phyloP scores from a whole-genome alignment of 164 flowering plant genomes.

The Annona squamosa region DNA sequence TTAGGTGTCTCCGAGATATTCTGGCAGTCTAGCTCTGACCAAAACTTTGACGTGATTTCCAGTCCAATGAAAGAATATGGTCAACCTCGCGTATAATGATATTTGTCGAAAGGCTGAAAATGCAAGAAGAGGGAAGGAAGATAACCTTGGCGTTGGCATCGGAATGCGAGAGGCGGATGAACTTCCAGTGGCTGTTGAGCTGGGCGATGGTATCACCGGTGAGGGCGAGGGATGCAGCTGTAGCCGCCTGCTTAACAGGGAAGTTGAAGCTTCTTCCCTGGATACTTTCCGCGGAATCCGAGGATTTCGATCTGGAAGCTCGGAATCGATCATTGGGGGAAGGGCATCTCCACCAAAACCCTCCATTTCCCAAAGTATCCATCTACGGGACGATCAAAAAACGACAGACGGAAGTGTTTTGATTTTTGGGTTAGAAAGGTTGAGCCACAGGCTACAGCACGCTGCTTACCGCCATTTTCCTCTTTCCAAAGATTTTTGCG shows the following conservation, averaged over 20 bases:
- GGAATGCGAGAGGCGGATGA: conserved; percentile 9
- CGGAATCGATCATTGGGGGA: conserved; percentile 10
- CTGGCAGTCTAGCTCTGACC: background rate
- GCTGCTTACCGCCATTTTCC: too few species aligned
- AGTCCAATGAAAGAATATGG: background rate
- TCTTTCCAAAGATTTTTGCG: too few species aligned
- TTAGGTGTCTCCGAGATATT: background rate
- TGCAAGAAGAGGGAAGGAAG: background rate
- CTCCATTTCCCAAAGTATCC: conserved; percentile 32
- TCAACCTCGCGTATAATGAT: background rate
- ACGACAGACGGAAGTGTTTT: background rate
- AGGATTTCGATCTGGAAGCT: conserved; percentile 19
- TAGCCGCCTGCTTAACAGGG: conserved; percentile 64
- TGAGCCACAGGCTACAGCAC: too few species aligned
- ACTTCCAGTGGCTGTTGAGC: conserved; percentile 33
- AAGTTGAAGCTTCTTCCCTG: conserved; percentile 34
- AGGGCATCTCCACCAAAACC: conserved; percentile 39
- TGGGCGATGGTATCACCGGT: conserved; percentile 94
- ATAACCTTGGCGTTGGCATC: conserved; percentile 8
- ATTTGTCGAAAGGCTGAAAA: background rate
- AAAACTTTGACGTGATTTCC: background rate
- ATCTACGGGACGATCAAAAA: conserved; percentile 7
- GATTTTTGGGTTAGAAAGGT: background rate
- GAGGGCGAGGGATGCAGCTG: conserved; percentile 66
- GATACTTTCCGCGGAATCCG: conserved; percentile 27